Percentiles rank a stretch among this genome's conserved stretches.
These are phyloP conservation scores for Fomitopsis pinicola DNA, from an alignment of 1,284 basidiomycete genomes.

Conservation along the genomic window DNA sequence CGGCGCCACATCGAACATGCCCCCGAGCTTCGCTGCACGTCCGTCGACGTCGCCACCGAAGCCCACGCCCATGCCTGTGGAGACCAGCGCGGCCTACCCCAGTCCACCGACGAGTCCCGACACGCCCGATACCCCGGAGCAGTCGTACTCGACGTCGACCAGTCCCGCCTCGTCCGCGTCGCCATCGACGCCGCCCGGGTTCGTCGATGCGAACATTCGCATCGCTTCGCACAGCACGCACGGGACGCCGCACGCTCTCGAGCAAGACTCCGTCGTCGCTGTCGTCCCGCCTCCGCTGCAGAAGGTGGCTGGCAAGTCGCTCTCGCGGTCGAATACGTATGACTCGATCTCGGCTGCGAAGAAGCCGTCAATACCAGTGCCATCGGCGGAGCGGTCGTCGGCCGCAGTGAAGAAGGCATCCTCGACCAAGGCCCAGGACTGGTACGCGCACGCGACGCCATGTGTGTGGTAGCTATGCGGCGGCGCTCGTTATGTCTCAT, in stretches of 20 bases:
- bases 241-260: slow-evolving; percentile 27
- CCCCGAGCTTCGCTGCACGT: slow-evolving; percentile 39
- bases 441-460: slow-evolving; percentile 45
- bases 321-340: not conserved
- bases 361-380: not conserved
- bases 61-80: slow-evolving; percentile 6
- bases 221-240: slow-evolving; percentile 41
- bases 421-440: slow-evolving; percentile 27
- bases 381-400: slow-evolving; percentile 12
- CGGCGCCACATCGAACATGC: slow-evolving; percentile 32
- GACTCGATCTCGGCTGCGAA: slow-evolving; percentile 4
- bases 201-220: slow-evolving; percentile 41
- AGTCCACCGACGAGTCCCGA: slow-evolving; percentile 31
- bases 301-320: slow-evolving; percentile 24
- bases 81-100: slow-evolving; percentile 3
- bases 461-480: slow-evolving; percentile 38
- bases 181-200: slow-evolving; percentile 47
- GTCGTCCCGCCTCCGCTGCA: slow-evolving; percentile 13
- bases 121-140: slow-evolving; percentile 44
- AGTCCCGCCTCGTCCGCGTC: slow-evolving; percentile 53
- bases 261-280: slow-evolving; percentile 5
- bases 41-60: slow-evolving; percentile 37
- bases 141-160: slow-evolving; percentile 43
- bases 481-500: not conserved
- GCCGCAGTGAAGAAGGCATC: slow-evolving; percentile 23